A percentile compares a stretch with the other conserved stretches of the same genome.
These are phyloP conservation scores for Solanum etuberosum DNA, from an alignment of 257 asterid species.

Conservation along the genomic window DNA sequence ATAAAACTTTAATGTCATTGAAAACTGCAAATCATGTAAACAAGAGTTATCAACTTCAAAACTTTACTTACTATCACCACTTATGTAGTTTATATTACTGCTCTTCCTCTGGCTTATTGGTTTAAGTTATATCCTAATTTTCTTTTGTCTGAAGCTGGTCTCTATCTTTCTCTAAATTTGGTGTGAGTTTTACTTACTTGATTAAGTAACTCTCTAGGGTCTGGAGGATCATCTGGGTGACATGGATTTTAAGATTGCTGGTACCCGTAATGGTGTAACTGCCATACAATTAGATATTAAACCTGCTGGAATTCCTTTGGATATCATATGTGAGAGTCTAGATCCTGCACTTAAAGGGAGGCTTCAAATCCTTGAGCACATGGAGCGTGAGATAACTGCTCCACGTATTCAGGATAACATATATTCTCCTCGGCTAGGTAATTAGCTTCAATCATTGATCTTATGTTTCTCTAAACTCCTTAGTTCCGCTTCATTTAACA, in stretches of 20 bases:
- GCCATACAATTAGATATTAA: conserved; percentile 96
- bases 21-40: not conserved
- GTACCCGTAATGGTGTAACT: conserved; percentile 85
- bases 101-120: not conserved
- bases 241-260: conserved; percentile 97
- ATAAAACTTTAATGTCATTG: not conserved
- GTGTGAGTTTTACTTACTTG: not conserved
- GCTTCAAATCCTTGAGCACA: conserved; percentile 74
- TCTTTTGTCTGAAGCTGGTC: not conserved
- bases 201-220: conserved; percentile 39
- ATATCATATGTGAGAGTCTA: conserved; percentile 68
- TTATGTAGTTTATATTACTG: not conserved
- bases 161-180: not conserved
- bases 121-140: not conserved
- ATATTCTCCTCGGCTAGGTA: conserved; percentile 70
- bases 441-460: not conserved
- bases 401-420: conserved; percentile 73
- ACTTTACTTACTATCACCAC: not conserved
- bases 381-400: conserved; percentile 71
- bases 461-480: not conserved
- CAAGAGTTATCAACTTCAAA: not conserved
- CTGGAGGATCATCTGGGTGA: conserved; percentile 99
- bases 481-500: not conserved
- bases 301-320: conserved; percentile 96
- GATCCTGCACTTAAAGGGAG: conserved; percentile 78